Conservation (phyloP, 2,329 filamentous ascomycete genomes). For the Cryphonectria parasitica region DNA sequence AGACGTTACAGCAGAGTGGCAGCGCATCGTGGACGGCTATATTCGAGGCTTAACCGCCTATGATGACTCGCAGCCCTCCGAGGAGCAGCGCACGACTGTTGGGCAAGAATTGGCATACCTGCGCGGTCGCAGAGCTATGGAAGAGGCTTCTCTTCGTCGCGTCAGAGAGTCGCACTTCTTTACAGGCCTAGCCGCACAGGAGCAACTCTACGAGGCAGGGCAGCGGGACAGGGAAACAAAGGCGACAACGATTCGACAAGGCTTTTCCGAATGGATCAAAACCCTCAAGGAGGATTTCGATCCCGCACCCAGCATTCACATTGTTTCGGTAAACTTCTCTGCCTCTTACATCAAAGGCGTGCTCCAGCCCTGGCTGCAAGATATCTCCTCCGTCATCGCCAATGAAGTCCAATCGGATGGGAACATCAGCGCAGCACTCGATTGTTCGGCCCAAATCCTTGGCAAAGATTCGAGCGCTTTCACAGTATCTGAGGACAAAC, state of each 20-base stretch:
- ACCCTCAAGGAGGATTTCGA: not conserved
- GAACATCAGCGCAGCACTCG: constrained; percentile 5
- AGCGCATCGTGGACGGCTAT: constrained; percentile 51
- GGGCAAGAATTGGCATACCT: constrained; percentile 50
- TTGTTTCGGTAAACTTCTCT: constrained; percentile 52
- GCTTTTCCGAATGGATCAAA: constrained; percentile 42
- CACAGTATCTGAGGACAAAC: constrained; percentile 45
- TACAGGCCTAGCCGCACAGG: constrained; percentile 39
- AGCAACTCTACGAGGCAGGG: constrained; percentile 45
- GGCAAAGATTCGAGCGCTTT: constrained; percentile 34
- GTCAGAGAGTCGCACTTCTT: constrained; percentile 52
- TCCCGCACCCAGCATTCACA: constrained; percentile 34
- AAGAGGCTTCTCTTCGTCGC: constrained; percentile 50
- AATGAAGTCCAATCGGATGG: constrained; percentile 44
- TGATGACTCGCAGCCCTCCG: constrained; percentile 39
- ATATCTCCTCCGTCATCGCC: constrained; percentile 43
- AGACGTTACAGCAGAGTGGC: constrained; percentile 48
- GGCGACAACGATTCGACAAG: constrained; percentile 42
- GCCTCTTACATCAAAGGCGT: constrained; percentile 35
- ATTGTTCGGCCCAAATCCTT: not conserved
- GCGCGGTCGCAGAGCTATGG: constrained; percentile 47
- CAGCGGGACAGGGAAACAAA: constrained; percentile 40
- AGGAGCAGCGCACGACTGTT: constrained; percentile 40
- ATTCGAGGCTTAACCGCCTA: constrained; percentile 46
- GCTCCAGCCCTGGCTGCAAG: constrained; percentile 35